A percentile compares a stretch with the other conserved stretches of the same genome.
Conservation (phyloP, 371 early-diverging fungal species). For the Smittium culicis region DNA sequence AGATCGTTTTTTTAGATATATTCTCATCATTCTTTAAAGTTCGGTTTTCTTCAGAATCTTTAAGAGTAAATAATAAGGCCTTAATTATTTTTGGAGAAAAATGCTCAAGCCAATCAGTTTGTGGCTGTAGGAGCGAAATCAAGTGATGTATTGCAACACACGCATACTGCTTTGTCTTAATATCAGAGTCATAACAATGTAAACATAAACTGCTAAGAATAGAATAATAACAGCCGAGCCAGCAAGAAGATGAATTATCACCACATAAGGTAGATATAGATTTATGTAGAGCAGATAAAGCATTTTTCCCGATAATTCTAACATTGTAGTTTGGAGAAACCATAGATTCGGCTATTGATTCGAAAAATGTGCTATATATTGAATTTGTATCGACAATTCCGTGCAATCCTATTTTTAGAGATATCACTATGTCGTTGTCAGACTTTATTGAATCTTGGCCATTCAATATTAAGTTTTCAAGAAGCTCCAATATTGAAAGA, state of each 20-base stretch:
- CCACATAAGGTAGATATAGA: background rate
- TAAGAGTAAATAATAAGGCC: slow-evolving; percentile 81
- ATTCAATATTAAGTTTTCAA: background rate
- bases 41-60: slow-evolving; percentile 59
- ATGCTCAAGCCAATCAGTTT: slow-evolving; percentile 75
- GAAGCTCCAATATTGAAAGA: background rate
- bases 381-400: background rate
- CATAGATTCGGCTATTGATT: background rate
- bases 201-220: background rate
- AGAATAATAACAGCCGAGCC: background rate
- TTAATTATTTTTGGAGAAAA: slow-evolving; percentile 87
- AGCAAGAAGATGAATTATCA: background rate
- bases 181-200: slow-evolving; percentile 43
- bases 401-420: background rate
- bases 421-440: background rate
- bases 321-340: background rate
- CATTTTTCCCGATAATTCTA: background rate
- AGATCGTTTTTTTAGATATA: slow-evolving; percentile 1
- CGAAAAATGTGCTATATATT: background rate
- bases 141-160: slow-evolving; percentile 76
- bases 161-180: slow-evolving; percentile 64
- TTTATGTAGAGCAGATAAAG: background rate
- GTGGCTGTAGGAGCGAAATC: slow-evolving; percentile 65
- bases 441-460: background rate
- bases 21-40: background rate